Evolutionary conservation across 129 eudicot genomes (phyloP).

Genomic region (Dittrichia graveolens): DNA sequence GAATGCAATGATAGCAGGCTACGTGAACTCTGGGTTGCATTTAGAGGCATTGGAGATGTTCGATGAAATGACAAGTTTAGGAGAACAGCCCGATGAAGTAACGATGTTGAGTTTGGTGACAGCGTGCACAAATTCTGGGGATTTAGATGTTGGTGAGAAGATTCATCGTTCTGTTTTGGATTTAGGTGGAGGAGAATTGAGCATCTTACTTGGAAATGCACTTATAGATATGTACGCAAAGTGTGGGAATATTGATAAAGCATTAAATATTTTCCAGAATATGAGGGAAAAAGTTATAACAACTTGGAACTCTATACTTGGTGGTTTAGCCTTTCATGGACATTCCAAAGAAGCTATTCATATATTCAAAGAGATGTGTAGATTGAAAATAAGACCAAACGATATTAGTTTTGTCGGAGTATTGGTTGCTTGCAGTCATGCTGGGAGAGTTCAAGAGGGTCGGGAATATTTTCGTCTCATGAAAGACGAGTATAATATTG

Average conservation of each 20-base stretch:
- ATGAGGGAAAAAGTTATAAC: constrained; percentile 72
- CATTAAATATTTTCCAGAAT: constrained; percentile 45
- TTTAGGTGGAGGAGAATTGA: constrained; percentile 49
- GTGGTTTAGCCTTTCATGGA: constrained; percentile 76
- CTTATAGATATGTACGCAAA: constrained; percentile 85
- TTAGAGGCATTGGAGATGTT: constrained; percentile 58
- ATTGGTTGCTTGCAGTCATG: constrained; percentile 80
- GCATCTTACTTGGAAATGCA: constrained; percentile 62
- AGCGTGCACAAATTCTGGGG: constrained; percentile 65
- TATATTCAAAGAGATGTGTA: constrained; percentile 57
- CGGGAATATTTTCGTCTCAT: constrained; percentile 53
- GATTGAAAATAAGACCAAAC: constrained; percentile 48
- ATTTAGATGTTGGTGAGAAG: constrained; percentile 69
- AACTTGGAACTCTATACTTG: constrained; percentile 71
- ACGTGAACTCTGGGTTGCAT: constrained; percentile 47
- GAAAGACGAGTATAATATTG: constrained; percentile 50
- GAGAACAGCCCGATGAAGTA: constrained; percentile 82
- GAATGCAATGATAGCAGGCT: constrained; percentile 74
- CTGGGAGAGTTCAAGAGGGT: constrained; percentile 71
- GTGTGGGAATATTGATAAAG: constrained; percentile 64
- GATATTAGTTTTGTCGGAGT: constrained; percentile 69
- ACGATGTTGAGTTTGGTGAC: constrained; percentile 69
- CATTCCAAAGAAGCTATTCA: constrained; percentile 58
- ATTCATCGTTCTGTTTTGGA: constrained; percentile 56
- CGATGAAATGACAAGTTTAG: constrained; percentile 59